phyloP scores from a whole-genome alignment of 805 yeast genomes.

The Kodamaea laetipori region DNA sequence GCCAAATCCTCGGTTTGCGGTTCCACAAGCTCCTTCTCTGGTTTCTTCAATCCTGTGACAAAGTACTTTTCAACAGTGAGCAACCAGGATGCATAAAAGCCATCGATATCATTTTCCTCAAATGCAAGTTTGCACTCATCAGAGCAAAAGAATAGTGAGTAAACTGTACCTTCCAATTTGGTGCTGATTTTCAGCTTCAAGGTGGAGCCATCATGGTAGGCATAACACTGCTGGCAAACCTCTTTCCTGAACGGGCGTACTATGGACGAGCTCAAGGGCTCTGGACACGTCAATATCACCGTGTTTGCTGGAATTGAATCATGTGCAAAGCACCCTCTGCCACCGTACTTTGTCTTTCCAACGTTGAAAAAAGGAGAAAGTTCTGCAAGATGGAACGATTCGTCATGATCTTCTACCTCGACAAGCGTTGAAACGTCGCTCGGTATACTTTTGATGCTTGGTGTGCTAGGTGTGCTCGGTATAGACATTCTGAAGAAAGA shows the following conservation, averaged over 20 bases:
- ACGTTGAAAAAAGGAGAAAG: constrained; percentile 36
- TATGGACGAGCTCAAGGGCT: constrained; percentile 51
- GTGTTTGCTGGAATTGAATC: constrained; percentile 43
- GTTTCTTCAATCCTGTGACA: constrained; percentile 21
- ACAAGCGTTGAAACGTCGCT: constrained; percentile 9
- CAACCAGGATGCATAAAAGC: constrained; percentile 34
- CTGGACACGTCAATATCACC: constrained; percentile 37
- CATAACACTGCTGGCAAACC: constrained; percentile 58
- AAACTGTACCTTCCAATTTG: constrained; percentile 18
- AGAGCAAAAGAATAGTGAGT: constrained; percentile 57
- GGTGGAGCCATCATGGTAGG: constrained; percentile 48
- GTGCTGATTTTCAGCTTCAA: constrained; percentile 43
- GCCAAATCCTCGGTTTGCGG: constrained; percentile 16
- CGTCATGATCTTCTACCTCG: background rate
- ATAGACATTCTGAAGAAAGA: constrained; percentile 3
- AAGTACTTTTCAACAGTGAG: constrained; percentile 40
- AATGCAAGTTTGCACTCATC: constrained; percentile 45
- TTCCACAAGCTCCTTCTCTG: constrained; percentile 26
- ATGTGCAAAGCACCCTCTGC: constrained; percentile 63
- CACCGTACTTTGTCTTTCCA: constrained; percentile 48
- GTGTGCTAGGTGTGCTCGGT: constrained; percentile 3
- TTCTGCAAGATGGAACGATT: constrained; percentile 1
- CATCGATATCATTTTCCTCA: constrained; percentile 34
- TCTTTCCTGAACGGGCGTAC: constrained; percentile 60
- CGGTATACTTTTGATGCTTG: constrained; percentile 6